Base-by-base conservation (phyloP, 2,329 filamentous ascomycete species). In the Dryadomyces quercivorus region DNA sequence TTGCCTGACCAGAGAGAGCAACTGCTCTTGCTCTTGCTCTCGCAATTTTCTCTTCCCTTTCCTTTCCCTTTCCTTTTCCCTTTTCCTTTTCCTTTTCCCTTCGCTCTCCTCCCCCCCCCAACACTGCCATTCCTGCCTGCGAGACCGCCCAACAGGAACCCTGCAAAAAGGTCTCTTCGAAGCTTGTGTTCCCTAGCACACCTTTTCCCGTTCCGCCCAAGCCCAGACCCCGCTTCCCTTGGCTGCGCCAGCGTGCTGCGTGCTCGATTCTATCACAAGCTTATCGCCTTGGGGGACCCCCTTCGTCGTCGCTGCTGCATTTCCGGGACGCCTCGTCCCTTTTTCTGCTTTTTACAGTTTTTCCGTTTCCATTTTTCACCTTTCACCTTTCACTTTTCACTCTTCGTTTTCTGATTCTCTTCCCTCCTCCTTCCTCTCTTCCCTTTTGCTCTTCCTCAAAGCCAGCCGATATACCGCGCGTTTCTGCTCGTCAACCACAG, bases 401-500 rank as follows among this genome's bases (percentile, higher is more conserved):
- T 42, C 16, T n/a, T n/a, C 16, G 3, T n/a, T 42, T 5, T 42
- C 38, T n/a, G 36, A 7, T 42, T 5, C 38, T 42, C 38, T 42
- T n/a, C 38, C 10, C 12, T n/a, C 16, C 38, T 42, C 38, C 12
- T 42, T 9, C 12, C 16, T n/a, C 38, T n/a, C 10, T 15, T n/a
- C 16, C 38, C 38, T 42, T n/a, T 9, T n/a, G 4, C 38, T 42
- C 38, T 9, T 42, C 12, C n/a, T n/a, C n/a, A n/a, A n/a, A n/a
- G n/a, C n/a, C n/a, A n/a, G n/a, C n/a, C 38, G 16, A 42, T 13
- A 42, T 42, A 42, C 38, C 16, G 38, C 4, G 8, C 38, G 4
- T 7, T n/a, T 42, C 38, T 13, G 16, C 38, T 42, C 38, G 5
- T 3, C 42, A 44, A 16, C 42, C 42, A 21, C 49, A 51, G 84